Evolutionary conservation across 805 yeast species (phyloP).

Genomic region (Lipomyces sp.): DNA sequence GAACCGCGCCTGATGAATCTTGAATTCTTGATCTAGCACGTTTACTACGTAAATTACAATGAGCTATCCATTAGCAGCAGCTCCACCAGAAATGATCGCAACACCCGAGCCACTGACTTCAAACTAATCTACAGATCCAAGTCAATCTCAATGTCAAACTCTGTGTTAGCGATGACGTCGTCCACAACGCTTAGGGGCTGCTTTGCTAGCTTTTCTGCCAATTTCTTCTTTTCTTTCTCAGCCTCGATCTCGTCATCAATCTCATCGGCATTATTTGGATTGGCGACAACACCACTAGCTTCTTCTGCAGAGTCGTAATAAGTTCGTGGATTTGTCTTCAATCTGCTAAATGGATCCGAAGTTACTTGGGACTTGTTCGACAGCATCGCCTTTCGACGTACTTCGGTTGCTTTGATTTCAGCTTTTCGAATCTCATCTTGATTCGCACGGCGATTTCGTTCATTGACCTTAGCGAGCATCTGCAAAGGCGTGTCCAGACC

Average conservation of each 20-base stretch:
- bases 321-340: constrained; percentile 83
- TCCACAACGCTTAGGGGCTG: constrained; percentile 43
- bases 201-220: constrained; percentile 31
- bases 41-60: background rate
- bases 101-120: background rate
- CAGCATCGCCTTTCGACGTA: constrained; percentile 47
- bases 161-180: constrained; percentile 47
- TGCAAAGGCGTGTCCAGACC: constrained; percentile 37
- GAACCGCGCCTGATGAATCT: no score
- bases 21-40: no score
- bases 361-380: constrained; percentile 40
- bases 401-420: constrained; percentile 66
- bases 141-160: constrained; percentile 47
- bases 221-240: constrained; percentile 52
- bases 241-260: constrained; percentile 53
- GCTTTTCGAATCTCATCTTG: constrained; percentile 78
- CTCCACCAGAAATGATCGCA: background rate
- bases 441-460: constrained; percentile 83
- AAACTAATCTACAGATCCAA: constrained; percentile 17
- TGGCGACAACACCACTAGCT: constrained; percentile 51
- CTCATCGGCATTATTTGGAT: constrained; percentile 59
- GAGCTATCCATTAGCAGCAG: background rate
- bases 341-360: constrained; percentile 83
- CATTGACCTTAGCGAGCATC: constrained; percentile 73
- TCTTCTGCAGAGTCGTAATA: constrained; percentile 62